A percentile compares a stretch with the other conserved stretches of the same genome.
phyloP scores from a whole-genome alignment of 345 rosid genomes.

The Eucalyptus victrix region DNA sequence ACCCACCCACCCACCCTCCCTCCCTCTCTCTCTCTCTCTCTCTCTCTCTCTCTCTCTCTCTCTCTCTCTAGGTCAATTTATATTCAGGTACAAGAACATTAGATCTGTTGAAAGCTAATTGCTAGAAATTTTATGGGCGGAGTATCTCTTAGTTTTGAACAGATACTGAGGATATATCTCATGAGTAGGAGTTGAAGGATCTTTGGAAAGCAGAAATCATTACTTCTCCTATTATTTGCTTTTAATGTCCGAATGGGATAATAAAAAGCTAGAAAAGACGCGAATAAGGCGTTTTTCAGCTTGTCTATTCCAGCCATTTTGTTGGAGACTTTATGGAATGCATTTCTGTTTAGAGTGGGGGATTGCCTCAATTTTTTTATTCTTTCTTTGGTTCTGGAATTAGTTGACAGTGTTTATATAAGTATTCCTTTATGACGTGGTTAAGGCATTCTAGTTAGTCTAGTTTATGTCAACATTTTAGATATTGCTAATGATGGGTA shows the following conservation, averaged over 20 bases:
- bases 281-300: background rate
- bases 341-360: background rate
- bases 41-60: background rate
- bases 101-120: background rate
- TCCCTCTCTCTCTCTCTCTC: too few species aligned
- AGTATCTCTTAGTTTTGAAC: background rate
- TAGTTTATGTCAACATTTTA: background rate
- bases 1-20: background rate
- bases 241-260: background rate
- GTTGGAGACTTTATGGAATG: background rate
- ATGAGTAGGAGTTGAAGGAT: background rate
- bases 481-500: background rate
- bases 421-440: background rate
- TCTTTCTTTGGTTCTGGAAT: background rate
- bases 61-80: background rate
- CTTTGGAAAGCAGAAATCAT: background rate
- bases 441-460: background rate
- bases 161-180: background rate
- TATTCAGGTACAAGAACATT: background rate
- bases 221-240: background rate
- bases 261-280: background rate
- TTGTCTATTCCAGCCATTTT: background rate
- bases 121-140: background rate
- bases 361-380: background rate
- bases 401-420: background rate